Evolutionary conservation across 257 asterid species (phyloP).

Genomic region (Nicotiana knightiana): DNA sequence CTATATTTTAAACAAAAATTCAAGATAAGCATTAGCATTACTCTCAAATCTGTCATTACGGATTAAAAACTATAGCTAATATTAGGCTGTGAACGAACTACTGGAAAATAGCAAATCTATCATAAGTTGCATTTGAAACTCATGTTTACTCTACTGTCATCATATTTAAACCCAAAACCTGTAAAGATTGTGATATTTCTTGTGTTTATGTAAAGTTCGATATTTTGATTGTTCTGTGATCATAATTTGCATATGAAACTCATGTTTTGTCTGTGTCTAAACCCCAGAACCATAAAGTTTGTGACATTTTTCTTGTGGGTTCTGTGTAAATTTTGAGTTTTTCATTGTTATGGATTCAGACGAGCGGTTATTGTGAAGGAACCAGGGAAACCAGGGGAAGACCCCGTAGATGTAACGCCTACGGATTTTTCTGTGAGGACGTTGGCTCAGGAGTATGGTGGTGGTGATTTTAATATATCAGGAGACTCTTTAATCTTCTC

Average conservation of each 20-base stretch:
- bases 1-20: not conserved
- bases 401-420: slow-evolving; percentile 60
- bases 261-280: not conserved
- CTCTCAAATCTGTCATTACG: not conserved
- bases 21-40: not conserved
- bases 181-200: not conserved
- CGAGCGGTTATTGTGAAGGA: slow-evolving; percentile 76
- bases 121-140: not conserved
- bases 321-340: not conserved
- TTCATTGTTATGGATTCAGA: slow-evolving; percentile 35
- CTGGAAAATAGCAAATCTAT: not conserved
- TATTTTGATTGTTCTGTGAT: not conserved
- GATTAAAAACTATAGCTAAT: not conserved
- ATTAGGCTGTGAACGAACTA: not conserved
- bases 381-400: slow-evolving; percentile 46
- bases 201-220: not conserved
- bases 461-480: slow-evolving; percentile 68
- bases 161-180: not conserved
- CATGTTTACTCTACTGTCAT: not conserved
- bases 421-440: slow-evolving; percentile 85
- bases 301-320: not conserved
- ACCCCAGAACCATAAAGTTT: not conserved
- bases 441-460: slow-evolving; percentile 88
- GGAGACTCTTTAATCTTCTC: slow-evolving; percentile 68
- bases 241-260: not conserved